A percentile compares a stretch with the other conserved stretches of the same genome.
Evolutionary conservation across 2,329 filamentous ascomycete species (phyloP).

Genomic region (Raffaelea arxii): DNA sequence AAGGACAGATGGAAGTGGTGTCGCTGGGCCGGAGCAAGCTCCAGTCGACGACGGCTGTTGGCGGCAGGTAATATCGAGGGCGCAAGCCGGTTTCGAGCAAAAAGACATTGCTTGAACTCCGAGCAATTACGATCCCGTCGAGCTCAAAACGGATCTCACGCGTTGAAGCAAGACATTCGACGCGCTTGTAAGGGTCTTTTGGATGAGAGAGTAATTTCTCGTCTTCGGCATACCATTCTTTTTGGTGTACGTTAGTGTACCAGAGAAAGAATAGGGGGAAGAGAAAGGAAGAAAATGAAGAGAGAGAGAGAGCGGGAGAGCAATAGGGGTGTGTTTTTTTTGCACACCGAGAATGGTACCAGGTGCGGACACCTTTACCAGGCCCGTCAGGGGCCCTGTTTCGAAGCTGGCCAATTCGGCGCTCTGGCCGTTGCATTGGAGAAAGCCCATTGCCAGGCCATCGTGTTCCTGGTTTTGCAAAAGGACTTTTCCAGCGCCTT

Average conservation of each 20-base stretch:
- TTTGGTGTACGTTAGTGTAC: constrained; percentile 1
- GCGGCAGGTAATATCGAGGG: constrained; percentile 48
- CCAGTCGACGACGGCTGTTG: constrained; percentile 34
- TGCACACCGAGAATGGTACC: too few relatives aligned
- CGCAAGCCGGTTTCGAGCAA: constrained; percentile 52
- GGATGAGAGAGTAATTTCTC: constrained; percentile 38
- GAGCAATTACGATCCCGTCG: constrained; percentile 35
- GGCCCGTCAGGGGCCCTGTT: not conserved
- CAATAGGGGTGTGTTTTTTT: too few relatives aligned
- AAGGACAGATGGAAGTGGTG: constrained; percentile 51
- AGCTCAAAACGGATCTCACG: constrained; percentile 41
- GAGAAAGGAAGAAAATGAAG: not conserved
- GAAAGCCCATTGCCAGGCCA: not conserved
- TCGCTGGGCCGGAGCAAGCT: constrained; percentile 36
- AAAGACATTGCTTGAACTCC: constrained; percentile 36
- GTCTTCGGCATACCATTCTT: constrained; percentile 28
- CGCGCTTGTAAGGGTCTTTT: constrained; percentile 56
- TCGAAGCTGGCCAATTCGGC: not conserved
- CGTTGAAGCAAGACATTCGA: constrained; percentile 49
- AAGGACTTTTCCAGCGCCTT: not conserved
- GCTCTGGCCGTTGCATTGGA: not conserved
- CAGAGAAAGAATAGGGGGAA: not conserved
- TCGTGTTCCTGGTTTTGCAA: too few relatives aligned
- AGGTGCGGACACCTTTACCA: not conserved
- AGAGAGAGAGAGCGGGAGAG: constrained; percentile 10